Base-by-base conservation (phyloP, 139 green algal species). In the Helicosporidium sp. region DNA sequence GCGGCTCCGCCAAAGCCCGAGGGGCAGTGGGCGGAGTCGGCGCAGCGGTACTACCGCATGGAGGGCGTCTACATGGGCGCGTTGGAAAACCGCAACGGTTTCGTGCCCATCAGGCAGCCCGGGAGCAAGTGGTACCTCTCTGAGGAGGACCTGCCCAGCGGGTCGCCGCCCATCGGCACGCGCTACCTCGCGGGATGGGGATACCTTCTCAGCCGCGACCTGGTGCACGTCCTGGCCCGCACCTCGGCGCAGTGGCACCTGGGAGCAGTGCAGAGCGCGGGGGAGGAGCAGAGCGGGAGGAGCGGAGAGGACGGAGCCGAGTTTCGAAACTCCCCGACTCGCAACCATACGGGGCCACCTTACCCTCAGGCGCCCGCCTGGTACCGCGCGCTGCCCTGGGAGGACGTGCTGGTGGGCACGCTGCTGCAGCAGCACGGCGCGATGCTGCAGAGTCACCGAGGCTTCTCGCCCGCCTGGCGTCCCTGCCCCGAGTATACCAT, bases 321-420 rank as follows among this genome's bases (percentile, higher is more conserved):
- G n/a, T n/a, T n/a, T n/a, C n/a, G n/a, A n/a, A n/a, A n/a, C n/a
- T n/a, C n/a, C n/a, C n/a, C n/a, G n/a, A n/a, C n/a, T n/a, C n/a
- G n/a, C n/a, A n/a, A n/a, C n/a, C n/a, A n/a, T n/a, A n/a, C n/a
- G n/a, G n/a, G n/a, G n/a, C n/a, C n/a, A n/a, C n/a, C n/a, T n/a
- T n/a, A n/a, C n/a, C n/a, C n/a, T n/a, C n/a, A n/a, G n/a, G 54
- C 55, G 2, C 60, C 65, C 22, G 23, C 24, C 18, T 72, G 49
- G 54, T 66, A 49, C n/a, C 19, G 34, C 26, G 17, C 61, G 47
- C 43, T 80, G 29, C 48, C 57, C 15, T 80, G 66, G 62, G 72
- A 81, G 55, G 72, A 81, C 41, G 73, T 80, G 8, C 41, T 72
- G 23, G 33, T 82, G 22, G 67, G 63, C 24, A 35, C 72, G 41